These are phyloP conservation scores for Dioszegia crocea DNA, from an alignment of 768 basidiomycete species.

Conservation along the genomic window DNA sequence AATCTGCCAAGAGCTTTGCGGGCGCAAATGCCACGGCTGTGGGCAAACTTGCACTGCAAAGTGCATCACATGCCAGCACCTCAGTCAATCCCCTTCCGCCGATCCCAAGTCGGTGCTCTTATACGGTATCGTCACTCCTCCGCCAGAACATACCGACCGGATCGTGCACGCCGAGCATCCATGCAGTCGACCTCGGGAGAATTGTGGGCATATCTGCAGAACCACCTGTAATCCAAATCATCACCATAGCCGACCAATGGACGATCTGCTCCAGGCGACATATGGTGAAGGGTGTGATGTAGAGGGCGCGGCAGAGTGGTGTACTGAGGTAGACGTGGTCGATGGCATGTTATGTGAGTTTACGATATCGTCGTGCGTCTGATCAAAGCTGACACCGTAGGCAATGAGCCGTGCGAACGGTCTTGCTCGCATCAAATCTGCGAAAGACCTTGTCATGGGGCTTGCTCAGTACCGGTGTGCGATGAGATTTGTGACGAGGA, in stretches of 20 bases:
- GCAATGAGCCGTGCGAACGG: conserved; percentile 64
- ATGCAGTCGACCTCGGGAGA: background rate
- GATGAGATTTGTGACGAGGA: background rate
- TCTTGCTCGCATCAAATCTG: conserved; percentile 58
- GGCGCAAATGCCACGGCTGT: conserved; percentile 59
- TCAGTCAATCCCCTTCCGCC: conserved; percentile 19
- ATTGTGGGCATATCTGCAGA: conserved; percentile 33
- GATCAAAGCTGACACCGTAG: conserved; percentile 44
- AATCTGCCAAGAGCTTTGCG: conserved; percentile 60
- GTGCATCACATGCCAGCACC: conserved; percentile 57
- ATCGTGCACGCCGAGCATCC: background rate
- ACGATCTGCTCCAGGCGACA: background rate
- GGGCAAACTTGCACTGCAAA: conserved; percentile 55
- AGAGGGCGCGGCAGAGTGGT: background rate
- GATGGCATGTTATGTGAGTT: background rate
- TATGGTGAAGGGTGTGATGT: background rate
- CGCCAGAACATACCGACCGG: background rate
- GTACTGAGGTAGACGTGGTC: background rate
- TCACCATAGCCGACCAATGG: background rate
- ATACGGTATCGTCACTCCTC: background rate
- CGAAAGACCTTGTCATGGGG: conserved; percentile 63
- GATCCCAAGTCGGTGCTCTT: background rate
- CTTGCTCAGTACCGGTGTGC: conserved; percentile 35
- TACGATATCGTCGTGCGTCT: background rate
- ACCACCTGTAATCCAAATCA: conserved; percentile 49